Evolutionary conservation across 2,329 filamentous ascomycete species (phyloP), one percentile per base, ranked within the genome.

Genomic region (Exophiala calicioides): DNA sequence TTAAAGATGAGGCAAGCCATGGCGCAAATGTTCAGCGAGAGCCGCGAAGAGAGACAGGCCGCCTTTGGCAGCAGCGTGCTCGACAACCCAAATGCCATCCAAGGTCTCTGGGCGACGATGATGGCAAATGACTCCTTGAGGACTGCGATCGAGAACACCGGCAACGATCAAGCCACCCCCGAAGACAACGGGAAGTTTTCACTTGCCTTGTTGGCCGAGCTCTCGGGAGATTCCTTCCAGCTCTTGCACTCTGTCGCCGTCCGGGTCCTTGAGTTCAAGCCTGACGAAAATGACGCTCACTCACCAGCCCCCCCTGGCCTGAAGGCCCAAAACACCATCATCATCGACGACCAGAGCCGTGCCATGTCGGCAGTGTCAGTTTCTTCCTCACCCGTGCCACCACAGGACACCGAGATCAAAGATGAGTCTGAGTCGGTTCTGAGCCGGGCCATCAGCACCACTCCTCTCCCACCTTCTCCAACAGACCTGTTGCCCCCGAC

Each of bases 201-300:
- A 9, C 9, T 33, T 19, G 45, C 44, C 8, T 15, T 55, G 18
- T 23, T 55, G 52, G 44, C 37, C 34, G 40, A 55, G 31, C n/a
- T 55, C 40, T 39, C 24, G 10, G 52, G 52, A 23, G 40, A 52
- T 16, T 26, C 42, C 8, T 40, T 40, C 29, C 15, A 45, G n/a
- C 20, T 55, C 23, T 27, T 47, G 16, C 35, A 48, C 13, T 10
- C 23, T 5, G 24, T 55, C 16, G 52, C 52, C 5, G 16, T 7
- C 26, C 46, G 34, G 8, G 32, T 49, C 31, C 19, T 37, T 10
- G 34, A 52, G 30, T 37, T 33, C 32, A 8, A 32, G 15, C 15
- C n/a, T 19, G 30, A 26, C 40, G 30, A 34, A 31, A 24, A 42
- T 18, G 37, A 34, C 34, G 32, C 12, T 32, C 18, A 39, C 36